Evolutionary conservation across 305 asterid genomes (phyloP), one percentile per base, ranked within the genome.

Genomic region (Rubia peregrina): DNA sequence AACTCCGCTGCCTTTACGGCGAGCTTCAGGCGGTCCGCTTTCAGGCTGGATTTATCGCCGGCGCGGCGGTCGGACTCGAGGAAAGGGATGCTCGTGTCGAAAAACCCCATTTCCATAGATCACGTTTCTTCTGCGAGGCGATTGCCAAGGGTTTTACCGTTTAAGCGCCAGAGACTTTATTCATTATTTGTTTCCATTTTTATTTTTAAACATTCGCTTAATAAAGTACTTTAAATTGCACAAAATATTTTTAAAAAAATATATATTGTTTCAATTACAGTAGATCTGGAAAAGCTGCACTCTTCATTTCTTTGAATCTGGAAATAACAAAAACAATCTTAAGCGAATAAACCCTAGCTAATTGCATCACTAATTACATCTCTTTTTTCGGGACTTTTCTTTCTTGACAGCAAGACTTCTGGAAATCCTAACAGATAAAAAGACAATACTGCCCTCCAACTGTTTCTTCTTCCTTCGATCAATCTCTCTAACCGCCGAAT

Each of bases 61-160:
- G 79, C 78, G n/a, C 56, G 57, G 36, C 75, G 72, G 55, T 43
- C 70, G 55, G 75, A 77, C 46, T 77, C 77, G 5, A 44, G 36
- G 84, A 84, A 89, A 14, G 96, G 95, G 48, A 91, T 82, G 86
- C 79, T 85, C 68, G 91, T 78, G 79, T 91, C 99, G 80, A 94
- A 89, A 82, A 80, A 94, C 49, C 87, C 91, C 98, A 89, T 93
- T 38, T 60, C 16, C 19, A 12, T 1, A 17, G 22, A 13, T 40
- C n/a, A 14, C 12, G 61, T 12, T 13, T 44, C 21, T 30, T 30
- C 33, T 30, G 33, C 33, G 33, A 1, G 33, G 3, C 33, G 33
- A 30, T 30, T 30, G 1, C 33, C 33, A 26, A 65, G 38, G 69
- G 69, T 41, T 65, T 42, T 24, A 24, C 0, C 33, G 33, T 30